Percentiles rank a stretch among this genome's conserved stretches.
Evolutionary conservation across 441 rosid species (phyloP).

Genomic region (Jatropha podagrica): DNA sequence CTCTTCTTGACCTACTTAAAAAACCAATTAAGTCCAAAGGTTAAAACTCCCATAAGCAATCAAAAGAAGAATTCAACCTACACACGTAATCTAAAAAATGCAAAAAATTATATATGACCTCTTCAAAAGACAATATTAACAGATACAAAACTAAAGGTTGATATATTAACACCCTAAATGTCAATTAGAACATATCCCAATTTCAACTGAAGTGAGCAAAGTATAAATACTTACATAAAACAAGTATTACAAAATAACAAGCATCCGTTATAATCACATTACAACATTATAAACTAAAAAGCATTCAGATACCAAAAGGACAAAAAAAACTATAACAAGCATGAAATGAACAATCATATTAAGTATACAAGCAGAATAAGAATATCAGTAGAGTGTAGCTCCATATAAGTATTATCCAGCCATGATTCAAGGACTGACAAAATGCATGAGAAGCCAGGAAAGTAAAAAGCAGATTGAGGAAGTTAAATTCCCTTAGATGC

Average conservation of each 20-base stretch:
- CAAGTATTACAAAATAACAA: not conserved
- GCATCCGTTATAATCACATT: not conserved
- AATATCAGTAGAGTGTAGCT: not conserved
- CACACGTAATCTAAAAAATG: not conserved
- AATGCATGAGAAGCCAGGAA: not conserved
- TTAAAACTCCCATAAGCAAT: constrained; percentile 4
- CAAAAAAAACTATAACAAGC: not conserved
- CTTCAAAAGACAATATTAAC: not conserved
- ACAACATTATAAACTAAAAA: not conserved
- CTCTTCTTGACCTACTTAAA: constrained; percentile 50
- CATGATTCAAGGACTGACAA: not conserved
- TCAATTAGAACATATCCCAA: not conserved
- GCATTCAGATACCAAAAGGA: not conserved
- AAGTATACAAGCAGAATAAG: constrained; percentile 1
- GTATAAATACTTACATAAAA: not conserved
- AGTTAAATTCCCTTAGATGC: not conserved
- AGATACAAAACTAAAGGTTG: not conserved
- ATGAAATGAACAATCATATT: not conserved
- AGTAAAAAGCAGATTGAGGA: not conserved
- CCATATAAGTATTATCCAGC: not conserved
- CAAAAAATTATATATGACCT: not conserved
- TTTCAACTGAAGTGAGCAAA: not conserved
- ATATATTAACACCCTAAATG: not conserved
- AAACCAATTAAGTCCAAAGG: constrained; percentile 21
- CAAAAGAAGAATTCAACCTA: constrained; percentile 2